Conservation (phyloP, 371 early-diverging fungal genomes). For the Mucor plumbeus region DNA sequence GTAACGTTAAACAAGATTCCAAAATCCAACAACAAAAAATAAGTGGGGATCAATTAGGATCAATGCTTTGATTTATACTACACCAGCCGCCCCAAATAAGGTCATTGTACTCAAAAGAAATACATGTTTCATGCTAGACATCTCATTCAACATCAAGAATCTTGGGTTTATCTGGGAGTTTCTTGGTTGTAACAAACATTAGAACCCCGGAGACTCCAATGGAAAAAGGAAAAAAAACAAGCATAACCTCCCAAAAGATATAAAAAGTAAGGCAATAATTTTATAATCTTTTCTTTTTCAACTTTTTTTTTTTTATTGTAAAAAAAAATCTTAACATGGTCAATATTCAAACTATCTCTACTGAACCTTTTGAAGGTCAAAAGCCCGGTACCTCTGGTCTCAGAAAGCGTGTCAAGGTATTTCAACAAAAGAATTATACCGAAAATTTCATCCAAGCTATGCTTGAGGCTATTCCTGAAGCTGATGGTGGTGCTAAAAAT, state of each 20-base stretch:
- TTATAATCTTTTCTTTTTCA: conserved; percentile 6
- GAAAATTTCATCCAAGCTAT: conserved; percentile 94
- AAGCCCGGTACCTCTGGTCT: conserved; percentile 98
- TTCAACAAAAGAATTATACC: conserved; percentile 93
- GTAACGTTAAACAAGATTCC: conserved; percentile 7
- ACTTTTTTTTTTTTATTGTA: conserved; percentile 11
- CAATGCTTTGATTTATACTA: neutral
- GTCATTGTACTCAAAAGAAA: neutral
- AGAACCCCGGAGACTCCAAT: neutral
- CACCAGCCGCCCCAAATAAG: neutral
- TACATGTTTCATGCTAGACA: neutral
- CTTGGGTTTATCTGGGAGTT: conserved; percentile 9
- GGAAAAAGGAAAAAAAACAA: too few species aligned
- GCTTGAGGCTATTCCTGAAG: conserved; percentile 79
- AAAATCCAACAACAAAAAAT: neutral
- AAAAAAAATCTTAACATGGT: conserved; percentile 19
- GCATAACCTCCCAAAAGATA: neutral
- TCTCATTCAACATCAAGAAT: neutral
- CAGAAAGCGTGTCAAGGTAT: conserved; percentile 94
- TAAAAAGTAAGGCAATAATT: neutral
- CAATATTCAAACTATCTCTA: conserved; percentile 59
- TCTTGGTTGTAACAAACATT: conserved; percentile 7
- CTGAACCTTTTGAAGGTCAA: conserved; percentile 85
- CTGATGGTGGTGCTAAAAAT: conserved; percentile 67
- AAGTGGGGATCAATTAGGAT: conserved; percentile 9